phyloP scores from a whole-genome alignment of 257 asterid species.

The Solanum megistacrolobum region DNA sequence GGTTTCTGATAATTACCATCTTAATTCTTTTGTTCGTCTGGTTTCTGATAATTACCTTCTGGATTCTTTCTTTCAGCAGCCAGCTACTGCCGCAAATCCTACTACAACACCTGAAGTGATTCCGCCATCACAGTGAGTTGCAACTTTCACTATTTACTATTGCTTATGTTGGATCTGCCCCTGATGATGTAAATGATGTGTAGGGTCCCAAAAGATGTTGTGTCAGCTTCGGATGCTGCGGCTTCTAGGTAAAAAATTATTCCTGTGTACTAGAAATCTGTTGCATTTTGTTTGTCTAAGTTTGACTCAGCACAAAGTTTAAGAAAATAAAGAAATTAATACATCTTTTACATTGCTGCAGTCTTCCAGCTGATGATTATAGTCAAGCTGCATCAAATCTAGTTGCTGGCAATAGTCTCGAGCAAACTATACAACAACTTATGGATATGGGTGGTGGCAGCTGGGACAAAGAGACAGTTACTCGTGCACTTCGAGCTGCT shows the following conservation, averaged over 20 bases:
- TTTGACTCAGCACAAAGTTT: background rate
- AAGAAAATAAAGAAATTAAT: background rate
- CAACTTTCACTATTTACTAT: background rate
- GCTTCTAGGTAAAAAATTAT: slow-evolving; percentile 27
- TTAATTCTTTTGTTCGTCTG: background rate
- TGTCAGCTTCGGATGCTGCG: slow-evolving; percentile 33
- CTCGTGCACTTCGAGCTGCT: slow-evolving; percentile 80
- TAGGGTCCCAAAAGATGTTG: slow-evolving; percentile 35
- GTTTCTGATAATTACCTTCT: slow-evolving; percentile 11
- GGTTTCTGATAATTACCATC: background rate
- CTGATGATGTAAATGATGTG: slow-evolving; percentile 11
- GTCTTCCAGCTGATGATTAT: slow-evolving; percentile 23
- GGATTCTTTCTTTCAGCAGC: slow-evolving; percentile 26
- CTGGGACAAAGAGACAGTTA: slow-evolving; percentile 74
- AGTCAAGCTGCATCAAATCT: slow-evolving; percentile 46
- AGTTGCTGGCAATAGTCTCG: slow-evolving; percentile 42
- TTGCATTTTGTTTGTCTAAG: background rate
- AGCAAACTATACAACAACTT: slow-evolving; percentile 59
- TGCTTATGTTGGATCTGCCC: background rate
- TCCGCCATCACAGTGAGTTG: slow-evolving; percentile 43
- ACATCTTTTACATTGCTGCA: slow-evolving; percentile 19
- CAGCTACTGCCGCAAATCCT: slow-evolving; percentile 34
- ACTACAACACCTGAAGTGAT: slow-evolving; percentile 38
- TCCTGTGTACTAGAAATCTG: background rate
- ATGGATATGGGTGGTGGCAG: slow-evolving; percentile 87